A percentile compares a stretch with the other conserved stretches of the same genome.
Evolutionary conservation across 345 rosid species (phyloP).

Genomic region (Triadica sebifera): DNA sequence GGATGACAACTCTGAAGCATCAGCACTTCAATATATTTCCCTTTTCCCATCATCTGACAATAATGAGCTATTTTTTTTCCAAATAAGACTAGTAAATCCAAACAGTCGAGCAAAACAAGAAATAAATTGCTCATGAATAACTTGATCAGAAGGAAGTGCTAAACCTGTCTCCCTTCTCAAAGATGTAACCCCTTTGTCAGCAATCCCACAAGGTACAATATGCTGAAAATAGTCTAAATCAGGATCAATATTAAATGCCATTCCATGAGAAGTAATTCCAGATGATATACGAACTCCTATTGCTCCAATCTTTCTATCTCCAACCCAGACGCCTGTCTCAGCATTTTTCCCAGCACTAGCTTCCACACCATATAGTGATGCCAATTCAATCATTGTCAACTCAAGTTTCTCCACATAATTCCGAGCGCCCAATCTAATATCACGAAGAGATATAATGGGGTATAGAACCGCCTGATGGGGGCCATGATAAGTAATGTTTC

Average conservation of each 20-base stretch:
- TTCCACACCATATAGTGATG: conserved; percentile 63
- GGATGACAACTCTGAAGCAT: conserved; percentile 29
- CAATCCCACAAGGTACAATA: conserved; percentile 91
- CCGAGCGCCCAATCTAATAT: conserved; percentile 68
- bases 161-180: conserved; percentile 64
- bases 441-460: conserved; percentile 74
- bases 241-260: conserved; percentile 80
- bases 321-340: conserved; percentile 94
- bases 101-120: conserved; percentile 61
- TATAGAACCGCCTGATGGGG: conserved; percentile 81
- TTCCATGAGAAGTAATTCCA: conserved; percentile 83
- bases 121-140: conserved; percentile 71
- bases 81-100: conserved; percentile 46
- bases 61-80: conserved; percentile 44
- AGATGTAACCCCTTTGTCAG: conserved; percentile 76
- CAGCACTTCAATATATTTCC: background rate
- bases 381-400: conserved; percentile 67
- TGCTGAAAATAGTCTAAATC: conserved; percentile 81
- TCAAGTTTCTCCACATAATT: conserved; percentile 77
- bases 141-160: conserved; percentile 64
- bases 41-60: conserved; percentile 27
- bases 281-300: conserved; percentile 75
- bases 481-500: conserved; percentile 86
- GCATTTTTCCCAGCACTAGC: conserved; percentile 62
- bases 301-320: conserved; percentile 85